Evolutionary conservation across 352 stramenopile species (phyloP).

Genomic region (Phytophthora lateralis): DNA sequence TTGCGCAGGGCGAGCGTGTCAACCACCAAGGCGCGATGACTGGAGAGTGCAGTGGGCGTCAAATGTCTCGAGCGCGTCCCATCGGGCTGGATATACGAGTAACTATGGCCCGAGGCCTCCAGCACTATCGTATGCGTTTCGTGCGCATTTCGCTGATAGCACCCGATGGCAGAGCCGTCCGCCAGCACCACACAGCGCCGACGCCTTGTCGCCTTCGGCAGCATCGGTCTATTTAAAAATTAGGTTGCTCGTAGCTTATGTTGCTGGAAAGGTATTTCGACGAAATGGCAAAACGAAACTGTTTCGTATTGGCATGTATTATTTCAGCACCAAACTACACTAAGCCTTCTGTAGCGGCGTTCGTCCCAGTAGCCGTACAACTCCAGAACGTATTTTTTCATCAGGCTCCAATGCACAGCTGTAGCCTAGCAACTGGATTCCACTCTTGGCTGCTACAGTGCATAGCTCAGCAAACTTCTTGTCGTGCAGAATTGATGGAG

Average conservation of each 20-base stretch:
- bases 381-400: constrained; percentile 35
- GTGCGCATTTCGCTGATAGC: constrained; percentile 49
- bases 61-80: constrained; percentile 61
- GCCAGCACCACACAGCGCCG: constrained; percentile 56
- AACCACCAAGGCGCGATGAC: constrained; percentile 46
- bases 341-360: constrained; percentile 36
- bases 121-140: constrained; percentile 70
- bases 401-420: constrained; percentile 57
- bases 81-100: constrained; percentile 57
- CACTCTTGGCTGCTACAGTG: constrained; percentile 39
- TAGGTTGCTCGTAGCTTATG: neutral
- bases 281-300: no score
- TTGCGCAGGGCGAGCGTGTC: constrained; percentile 63
- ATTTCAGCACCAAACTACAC: no score
- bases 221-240: constrained; percentile 16
- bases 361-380: constrained; percentile 46
- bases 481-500: constrained; percentile 69
- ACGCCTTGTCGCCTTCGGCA: constrained; percentile 20
- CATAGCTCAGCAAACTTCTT: constrained; percentile 72
- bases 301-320: no score
- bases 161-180: constrained; percentile 53
- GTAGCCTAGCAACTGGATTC: constrained; percentile 75
- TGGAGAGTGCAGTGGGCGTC: constrained; percentile 56
- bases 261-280: no score
- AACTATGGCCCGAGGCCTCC: constrained; percentile 61